A percentile compares a stretch with the other conserved stretches of the same genome.
Conservation (phyloP, 352 stramenopile genomes). For the Pythium monospermum region DNA sequence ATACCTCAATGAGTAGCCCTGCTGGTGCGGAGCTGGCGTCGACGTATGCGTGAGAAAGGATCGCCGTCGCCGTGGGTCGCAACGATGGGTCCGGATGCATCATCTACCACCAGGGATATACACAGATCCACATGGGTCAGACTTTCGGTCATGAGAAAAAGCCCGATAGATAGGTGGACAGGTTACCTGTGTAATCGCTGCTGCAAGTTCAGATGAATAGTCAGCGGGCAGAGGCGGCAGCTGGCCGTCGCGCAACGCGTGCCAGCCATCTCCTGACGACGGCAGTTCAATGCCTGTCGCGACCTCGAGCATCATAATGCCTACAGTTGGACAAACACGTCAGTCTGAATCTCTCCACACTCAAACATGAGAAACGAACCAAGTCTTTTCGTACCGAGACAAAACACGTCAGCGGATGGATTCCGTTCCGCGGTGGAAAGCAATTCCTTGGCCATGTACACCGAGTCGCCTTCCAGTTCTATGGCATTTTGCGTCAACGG, state of each 20-base stretch:
- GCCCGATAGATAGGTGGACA: too few species aligned
- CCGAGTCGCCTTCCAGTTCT: constrained; percentile 93
- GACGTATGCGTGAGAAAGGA: constrained; percentile 29
- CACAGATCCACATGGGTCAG: too few species aligned
- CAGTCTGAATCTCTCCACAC: not conserved
- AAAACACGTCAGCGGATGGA: constrained; percentile 93
- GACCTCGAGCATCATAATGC: constrained; percentile 66
- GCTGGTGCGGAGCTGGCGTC: constrained; percentile 9
- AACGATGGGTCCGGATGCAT: constrained; percentile 41
- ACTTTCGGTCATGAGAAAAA: too few species aligned
- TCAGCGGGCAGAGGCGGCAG: constrained; percentile 36
- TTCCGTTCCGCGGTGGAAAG: constrained; percentile 56
- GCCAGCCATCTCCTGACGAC: constrained; percentile 54
- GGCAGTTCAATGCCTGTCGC: constrained; percentile 36
- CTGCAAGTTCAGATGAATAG: constrained; percentile 45
- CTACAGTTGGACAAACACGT: constrained; percentile 18
- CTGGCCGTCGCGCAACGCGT: constrained; percentile 47
- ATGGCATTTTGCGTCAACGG: constrained; percentile 24
- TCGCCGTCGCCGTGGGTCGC: constrained; percentile 35
- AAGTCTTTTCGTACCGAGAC: constrained; percentile 85
- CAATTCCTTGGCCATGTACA: constrained; percentile 91
- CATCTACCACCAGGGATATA: too few species aligned
- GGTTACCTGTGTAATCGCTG: not conserved
- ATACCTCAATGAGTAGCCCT: constrained; percentile 13
- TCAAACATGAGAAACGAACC: too few species aligned